Base-by-base conservation (phyloP, 768 basidiomycete genomes). In the Hirschioporus abietinus region DNA sequence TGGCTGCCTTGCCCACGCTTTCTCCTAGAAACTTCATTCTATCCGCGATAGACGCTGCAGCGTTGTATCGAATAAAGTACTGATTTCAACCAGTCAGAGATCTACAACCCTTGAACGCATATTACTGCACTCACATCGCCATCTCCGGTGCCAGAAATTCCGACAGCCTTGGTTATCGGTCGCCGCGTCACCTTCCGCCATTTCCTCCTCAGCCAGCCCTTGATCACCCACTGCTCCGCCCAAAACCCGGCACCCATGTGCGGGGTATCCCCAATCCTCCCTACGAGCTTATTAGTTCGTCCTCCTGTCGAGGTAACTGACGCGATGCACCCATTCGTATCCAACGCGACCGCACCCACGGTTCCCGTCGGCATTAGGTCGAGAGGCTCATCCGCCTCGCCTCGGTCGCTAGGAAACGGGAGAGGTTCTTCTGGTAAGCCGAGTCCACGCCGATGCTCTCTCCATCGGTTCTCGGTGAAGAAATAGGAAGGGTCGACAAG, bases 241-340 rank as follows among this genome's bases (percentile, higher is more conserved):
- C 91, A 94, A 76, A 88, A 94, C 0, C 92, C 93, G 15, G 84
- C 78, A 4, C 89, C 91, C 85, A 90, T 88, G 30, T 83, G 74
- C 0, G 92, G 92, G 0, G 93, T 94, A 71, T 93, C 93, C 2
- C 92, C 92, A n/a, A 94, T 79, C 5, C 92, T 82, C 7, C 92
- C 92, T 20, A 87, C 88, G 9, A 92, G 81, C 74, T 95, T 95
- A 76, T 95, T 95, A 42, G 91, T 94, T 61, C 79, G 80, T 0
- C 93, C 92, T 36, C 93, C 93, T 0, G 92, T 95, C 0, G 92
- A 93, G 0, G 93, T 94, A 20, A 88, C 78, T 1, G 81, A 77
- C 0, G 88, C 85, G 66, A 94, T 87, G 71, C 91, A 92, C 0
- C 92, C 92, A 25, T 86, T 79, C 7, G 81, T 70, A 72, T 94